These are phyloP conservation scores for Ganoderma boninense DNA, from an alignment of 1,284 basidiomycete species.

Conservation along the genomic window DNA sequence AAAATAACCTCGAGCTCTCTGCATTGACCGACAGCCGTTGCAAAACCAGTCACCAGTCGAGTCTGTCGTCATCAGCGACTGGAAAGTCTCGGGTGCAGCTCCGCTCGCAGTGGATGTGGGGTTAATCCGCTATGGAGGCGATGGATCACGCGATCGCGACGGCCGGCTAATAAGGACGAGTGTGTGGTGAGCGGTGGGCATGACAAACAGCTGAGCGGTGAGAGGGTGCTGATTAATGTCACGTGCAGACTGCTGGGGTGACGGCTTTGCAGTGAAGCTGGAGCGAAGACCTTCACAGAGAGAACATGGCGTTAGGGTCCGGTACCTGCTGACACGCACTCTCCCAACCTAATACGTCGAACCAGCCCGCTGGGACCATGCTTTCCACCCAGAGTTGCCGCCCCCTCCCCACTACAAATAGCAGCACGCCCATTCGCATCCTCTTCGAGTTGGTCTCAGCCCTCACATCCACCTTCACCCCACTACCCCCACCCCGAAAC, in stretches of 20 bases:
- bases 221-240: constrained; percentile 34
- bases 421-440: constrained; percentile 26
- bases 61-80: neutral
- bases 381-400: constrained; percentile 12
- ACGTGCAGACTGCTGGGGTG: constrained; percentile 31
- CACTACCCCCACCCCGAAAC: neutral
- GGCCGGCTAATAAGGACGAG: constrained; percentile 7
- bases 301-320: constrained; percentile 23
- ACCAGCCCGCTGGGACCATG: constrained; percentile 1
- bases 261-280: constrained; percentile 23
- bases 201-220: constrained; percentile 31
- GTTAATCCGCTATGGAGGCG: neutral
- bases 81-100: neutral
- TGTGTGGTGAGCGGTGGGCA: constrained; percentile 18
- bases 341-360: constrained; percentile 9
- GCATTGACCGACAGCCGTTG: constrained; percentile 4
- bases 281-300: constrained; percentile 20
- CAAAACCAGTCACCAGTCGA: too few species aligned
- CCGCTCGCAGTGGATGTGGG: constrained; percentile 3
- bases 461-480: constrained; percentile 21
- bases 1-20: constrained; percentile 21
- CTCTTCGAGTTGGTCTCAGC: constrained; percentile 26
- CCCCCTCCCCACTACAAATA: constrained; percentile 33
- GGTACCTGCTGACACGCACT: constrained; percentile 35
- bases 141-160: constrained; percentile 6